These are phyloP conservation scores for Rhynchosporium graminicola DNA, from an alignment of 2,329 filamentous ascomycete genomes.

Conservation along the genomic window DNA sequence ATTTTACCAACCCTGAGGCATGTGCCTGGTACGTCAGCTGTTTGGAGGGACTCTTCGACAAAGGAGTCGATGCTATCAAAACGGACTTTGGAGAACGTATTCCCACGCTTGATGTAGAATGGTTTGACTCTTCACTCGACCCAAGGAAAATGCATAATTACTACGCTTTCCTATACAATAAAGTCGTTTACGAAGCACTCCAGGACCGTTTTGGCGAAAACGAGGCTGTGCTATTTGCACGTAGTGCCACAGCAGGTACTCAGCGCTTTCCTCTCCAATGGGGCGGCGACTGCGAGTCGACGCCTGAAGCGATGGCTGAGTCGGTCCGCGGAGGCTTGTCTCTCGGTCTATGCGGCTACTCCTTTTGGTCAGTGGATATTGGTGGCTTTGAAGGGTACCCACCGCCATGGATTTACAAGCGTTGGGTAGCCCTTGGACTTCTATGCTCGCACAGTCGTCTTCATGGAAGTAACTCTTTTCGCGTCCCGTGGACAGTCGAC, in stretches of 20 bases:
- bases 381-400: slow-evolving; percentile 63
- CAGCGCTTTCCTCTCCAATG: slow-evolving; percentile 61
- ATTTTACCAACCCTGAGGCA: slow-evolving; percentile 63
- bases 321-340: slow-evolving; percentile 59
- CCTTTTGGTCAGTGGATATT: slow-evolving; percentile 64
- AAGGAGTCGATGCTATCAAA: slow-evolving; percentile 62
- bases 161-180: slow-evolving; percentile 63
- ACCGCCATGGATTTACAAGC: slow-evolving; percentile 60
- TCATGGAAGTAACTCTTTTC: slow-evolving; percentile 60
- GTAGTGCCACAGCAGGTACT: slow-evolving; percentile 58
- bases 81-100: slow-evolving; percentile 66
- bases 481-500: slow-evolving; percentile 65
- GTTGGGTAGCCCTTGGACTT: slow-evolving; percentile 64
- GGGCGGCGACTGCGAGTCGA: slow-evolving; percentile 65
- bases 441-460: slow-evolving; percentile 61
- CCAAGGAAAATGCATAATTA: slow-evolving; percentile 64
- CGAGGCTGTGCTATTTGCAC: slow-evolving; percentile 58
- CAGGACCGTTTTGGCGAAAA: slow-evolving; percentile 49
- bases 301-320: slow-evolving; percentile 63
- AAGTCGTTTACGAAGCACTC: slow-evolving; percentile 57
- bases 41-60: slow-evolving; percentile 55
- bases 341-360: slow-evolving; percentile 57
- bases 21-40: slow-evolving; percentile 55
- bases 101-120: slow-evolving; percentile 55
- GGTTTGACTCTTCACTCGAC: slow-evolving; percentile 52